Percentiles rank a stretch among this genome's conserved stretches.
Evolutionary conservation across 2,329 filamentous ascomycete genomes (phyloP).

Genomic region (Pseudocercospora fuligena): DNA sequence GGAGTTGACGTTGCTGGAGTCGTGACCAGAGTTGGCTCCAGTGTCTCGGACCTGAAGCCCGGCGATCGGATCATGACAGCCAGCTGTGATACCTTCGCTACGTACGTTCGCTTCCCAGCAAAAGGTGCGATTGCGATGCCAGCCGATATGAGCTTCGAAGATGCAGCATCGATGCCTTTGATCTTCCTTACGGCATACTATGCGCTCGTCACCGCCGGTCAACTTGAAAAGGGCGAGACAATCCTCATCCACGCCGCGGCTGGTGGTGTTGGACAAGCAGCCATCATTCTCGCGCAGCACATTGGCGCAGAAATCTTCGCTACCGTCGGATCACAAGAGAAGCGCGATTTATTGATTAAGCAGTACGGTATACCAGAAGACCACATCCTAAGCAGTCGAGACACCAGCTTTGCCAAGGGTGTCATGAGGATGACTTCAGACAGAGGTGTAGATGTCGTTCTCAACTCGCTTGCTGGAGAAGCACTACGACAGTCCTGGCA

Average conservation of each 20-base stretch:
- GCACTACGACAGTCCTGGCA: slow-evolving; percentile 35
- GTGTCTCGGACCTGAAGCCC: slow-evolving; percentile 17
- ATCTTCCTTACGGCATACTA: slow-evolving; percentile 36
- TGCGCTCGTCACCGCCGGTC: slow-evolving; percentile 37
- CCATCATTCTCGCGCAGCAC: slow-evolving; percentile 33
- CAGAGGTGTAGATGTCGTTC: slow-evolving; percentile 44
- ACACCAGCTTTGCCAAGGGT: slow-evolving; percentile 37
- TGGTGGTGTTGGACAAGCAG: slow-evolving; percentile 41
- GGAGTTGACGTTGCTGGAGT: slow-evolving; percentile 21
- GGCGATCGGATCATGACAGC: slow-evolving; percentile 28
- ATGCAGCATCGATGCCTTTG: slow-evolving; percentile 33
- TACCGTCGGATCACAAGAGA: slow-evolving; percentile 37
- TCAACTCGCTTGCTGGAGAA: slow-evolving; percentile 40
- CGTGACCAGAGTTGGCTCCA: slow-evolving; percentile 21
- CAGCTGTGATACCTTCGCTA: slow-evolving; percentile 23
- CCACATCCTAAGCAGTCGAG: slow-evolving; percentile 42
- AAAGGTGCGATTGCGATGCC: slow-evolving; percentile 22
- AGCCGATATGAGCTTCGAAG: slow-evolving; percentile 28
- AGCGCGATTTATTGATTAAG: slow-evolving; percentile 35
- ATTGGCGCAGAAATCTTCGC: slow-evolving; percentile 39
- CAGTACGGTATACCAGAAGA: slow-evolving; percentile 37
- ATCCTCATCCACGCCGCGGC: slow-evolving; percentile 43
- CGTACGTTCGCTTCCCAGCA: slow-evolving; percentile 15
- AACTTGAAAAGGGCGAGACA: slow-evolving; percentile 40
- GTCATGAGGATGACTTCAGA: slow-evolving; percentile 36